Evolutionary conservation across 2,329 filamentous ascomycete species (phyloP).

Genomic region (Sporothrix variecibatus): DNA sequence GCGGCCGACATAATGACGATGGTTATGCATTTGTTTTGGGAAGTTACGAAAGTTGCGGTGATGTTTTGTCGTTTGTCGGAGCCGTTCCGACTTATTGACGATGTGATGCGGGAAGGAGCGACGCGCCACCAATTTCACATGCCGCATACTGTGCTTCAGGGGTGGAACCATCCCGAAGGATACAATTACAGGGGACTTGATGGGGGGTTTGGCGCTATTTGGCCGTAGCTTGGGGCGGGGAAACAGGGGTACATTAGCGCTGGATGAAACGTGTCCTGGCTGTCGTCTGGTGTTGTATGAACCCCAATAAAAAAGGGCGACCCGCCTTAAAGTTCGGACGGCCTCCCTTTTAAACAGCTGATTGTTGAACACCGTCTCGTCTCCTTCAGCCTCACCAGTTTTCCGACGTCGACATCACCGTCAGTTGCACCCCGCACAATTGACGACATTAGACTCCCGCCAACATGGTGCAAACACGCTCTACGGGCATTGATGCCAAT

Average conservation of each 20-base stretch:
- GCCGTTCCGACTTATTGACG: neutral
- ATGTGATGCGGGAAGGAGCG: constrained; percentile 1
- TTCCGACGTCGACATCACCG: neutral
- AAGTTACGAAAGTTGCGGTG: constrained; percentile 1
- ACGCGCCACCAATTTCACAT: neutral
- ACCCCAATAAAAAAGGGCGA: neutral
- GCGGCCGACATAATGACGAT: neutral
- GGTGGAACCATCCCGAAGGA: neutral
- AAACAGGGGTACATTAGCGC: constrained; percentile 13
- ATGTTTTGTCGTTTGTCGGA: neutral
- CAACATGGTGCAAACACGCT: constrained; percentile 29
- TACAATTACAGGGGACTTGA: neutral
- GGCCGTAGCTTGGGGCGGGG: neutral
- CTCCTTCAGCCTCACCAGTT: neutral
- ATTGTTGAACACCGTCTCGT: neutral
- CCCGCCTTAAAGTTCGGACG: neutral
- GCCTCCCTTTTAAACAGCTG: neutral
- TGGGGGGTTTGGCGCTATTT: neutral
- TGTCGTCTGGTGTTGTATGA: neutral
- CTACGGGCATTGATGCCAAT: constrained; percentile 37
- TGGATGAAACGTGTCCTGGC: neutral
- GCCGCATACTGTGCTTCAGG: neutral
- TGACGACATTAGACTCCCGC: neutral
- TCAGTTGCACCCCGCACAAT: neutral
- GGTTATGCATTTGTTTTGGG: neutral